These are phyloP conservation scores for Paramyrothecium roridum DNA, from an alignment of 2,329 filamentous ascomycete genomes.

Conservation along the genomic window DNA sequence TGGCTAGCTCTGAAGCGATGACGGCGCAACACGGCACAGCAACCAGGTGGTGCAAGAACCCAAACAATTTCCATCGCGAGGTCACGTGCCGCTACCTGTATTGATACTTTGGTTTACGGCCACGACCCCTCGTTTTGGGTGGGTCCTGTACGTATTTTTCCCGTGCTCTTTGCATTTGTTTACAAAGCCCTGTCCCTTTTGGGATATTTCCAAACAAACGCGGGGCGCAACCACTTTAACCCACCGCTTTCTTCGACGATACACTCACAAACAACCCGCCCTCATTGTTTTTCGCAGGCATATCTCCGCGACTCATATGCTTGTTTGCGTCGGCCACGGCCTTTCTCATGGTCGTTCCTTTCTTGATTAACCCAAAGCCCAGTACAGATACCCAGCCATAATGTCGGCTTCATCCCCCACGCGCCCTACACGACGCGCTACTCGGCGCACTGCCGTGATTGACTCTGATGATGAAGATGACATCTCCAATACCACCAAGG, in stretches of 20 bases:
- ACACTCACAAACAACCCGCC: too few species aligned
- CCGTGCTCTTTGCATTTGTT: slow-evolving; percentile 25
- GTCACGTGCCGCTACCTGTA: slow-evolving; percentile 10
- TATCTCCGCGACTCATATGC: not conserved
- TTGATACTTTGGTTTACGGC: not conserved
- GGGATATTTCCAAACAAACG: slow-evolving; percentile 37
- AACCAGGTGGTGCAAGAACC: not conserved
- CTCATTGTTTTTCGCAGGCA: not conserved
- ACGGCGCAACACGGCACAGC: not conserved
- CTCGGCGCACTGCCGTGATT: slow-evolving; percentile 70
- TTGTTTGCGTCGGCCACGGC: not conserved
- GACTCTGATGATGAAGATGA: slow-evolving; percentile 79
- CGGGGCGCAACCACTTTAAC: slow-evolving; percentile 24
- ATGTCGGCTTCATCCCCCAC: slow-evolving; percentile 30
- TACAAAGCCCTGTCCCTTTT: slow-evolving; percentile 32
- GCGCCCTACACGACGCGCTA: slow-evolving; percentile 36
- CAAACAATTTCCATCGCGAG: slow-evolving; percentile 6
- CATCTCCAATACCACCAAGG: slow-evolving; percentile 48
- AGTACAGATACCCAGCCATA: slow-evolving; percentile 2
- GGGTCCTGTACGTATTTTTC: not conserved
- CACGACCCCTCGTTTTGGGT: not conserved
- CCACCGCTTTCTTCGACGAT: not conserved
- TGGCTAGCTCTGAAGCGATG: too few species aligned
- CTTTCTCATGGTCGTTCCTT: not conserved
- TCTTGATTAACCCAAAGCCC: not conserved